Percentiles rank a stretch among this genome's conserved stretches.
These are phyloP conservation scores for Castanea sativa DNA, from an alignment of 306 rosid species.

Conservation along the genomic window DNA sequence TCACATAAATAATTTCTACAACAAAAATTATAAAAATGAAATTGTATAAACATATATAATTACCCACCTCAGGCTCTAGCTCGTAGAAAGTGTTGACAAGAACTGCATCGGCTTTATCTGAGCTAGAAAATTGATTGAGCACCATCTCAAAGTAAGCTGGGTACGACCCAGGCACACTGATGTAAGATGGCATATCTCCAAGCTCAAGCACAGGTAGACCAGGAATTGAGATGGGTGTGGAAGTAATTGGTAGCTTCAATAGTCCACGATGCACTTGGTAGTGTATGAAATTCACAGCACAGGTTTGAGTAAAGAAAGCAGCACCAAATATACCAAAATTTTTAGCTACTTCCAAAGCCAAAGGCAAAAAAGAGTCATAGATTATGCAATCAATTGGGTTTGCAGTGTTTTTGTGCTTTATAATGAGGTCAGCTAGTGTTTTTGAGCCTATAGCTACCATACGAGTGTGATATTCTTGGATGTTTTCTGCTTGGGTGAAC, in stretches of 20 bases:
- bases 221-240: slow-evolving; percentile 21
- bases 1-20: background rate
- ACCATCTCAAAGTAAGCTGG: slow-evolving; percentile 50
- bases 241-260: slow-evolving; percentile 29
- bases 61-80: slow-evolving; percentile 51
- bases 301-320: slow-evolving; percentile 53
- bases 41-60: no score
- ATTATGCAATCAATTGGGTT: slow-evolving; percentile 41
- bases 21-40: background rate
- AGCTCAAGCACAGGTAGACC: slow-evolving; percentile 49
- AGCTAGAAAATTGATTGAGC: slow-evolving; percentile 49
- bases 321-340: slow-evolving; percentile 34
- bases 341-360: slow-evolving; percentile 57
- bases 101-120: slow-evolving; percentile 42
- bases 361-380: slow-evolving; percentile 45
- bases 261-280: slow-evolving; percentile 35
- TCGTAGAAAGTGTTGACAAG: slow-evolving; percentile 58
- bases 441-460: slow-evolving; percentile 40
- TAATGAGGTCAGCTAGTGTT: slow-evolving; percentile 40
- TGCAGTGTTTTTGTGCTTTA: slow-evolving; percentile 17
- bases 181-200: slow-evolving; percentile 49
- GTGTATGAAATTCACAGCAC: slow-evolving; percentile 40
- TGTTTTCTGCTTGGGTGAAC: slow-evolving; percentile 25
- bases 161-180: slow-evolving; percentile 30
- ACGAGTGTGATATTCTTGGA: slow-evolving; percentile 31